Evolutionary conservation across 495 filamentous ascomycete species (phyloP).

Genomic region (Hapsidospora chrysogenum): DNA sequence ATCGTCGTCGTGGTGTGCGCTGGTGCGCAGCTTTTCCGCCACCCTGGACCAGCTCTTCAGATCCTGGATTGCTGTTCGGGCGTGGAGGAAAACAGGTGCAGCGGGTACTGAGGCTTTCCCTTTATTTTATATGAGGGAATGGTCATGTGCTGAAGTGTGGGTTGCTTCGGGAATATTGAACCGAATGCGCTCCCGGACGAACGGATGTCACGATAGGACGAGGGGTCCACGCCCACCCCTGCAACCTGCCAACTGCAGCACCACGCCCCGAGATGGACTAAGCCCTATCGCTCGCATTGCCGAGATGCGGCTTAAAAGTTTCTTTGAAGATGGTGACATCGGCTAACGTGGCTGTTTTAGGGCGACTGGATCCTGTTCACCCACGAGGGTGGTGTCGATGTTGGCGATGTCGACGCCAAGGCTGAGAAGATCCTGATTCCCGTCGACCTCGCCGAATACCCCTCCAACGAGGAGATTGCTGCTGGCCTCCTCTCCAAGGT

Average conservation of each 20-base stretch:
- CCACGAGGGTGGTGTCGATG: conserved; percentile 97
- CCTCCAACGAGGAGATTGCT: conserved; percentile 90
- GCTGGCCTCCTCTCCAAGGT: conserved; percentile 74
- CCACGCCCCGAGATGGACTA: neutral
- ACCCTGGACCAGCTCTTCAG: too few relatives aligned
- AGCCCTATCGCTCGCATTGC: neutral
- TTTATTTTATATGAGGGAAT: neutral
- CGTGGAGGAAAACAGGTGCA: neutral
- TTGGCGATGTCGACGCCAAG: conserved; percentile 97
- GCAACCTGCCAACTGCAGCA: neutral
- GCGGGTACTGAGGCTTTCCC: neutral
- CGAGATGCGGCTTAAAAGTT: too few relatives aligned
- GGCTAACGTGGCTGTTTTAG: too few relatives aligned
- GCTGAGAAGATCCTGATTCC: conserved; percentile 96
- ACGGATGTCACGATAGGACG: conserved; percentile 3
- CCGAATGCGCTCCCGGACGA: conserved; percentile 3
- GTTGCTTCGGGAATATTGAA: conserved; percentile 1
- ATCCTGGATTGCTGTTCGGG: too few relatives aligned
- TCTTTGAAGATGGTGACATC: too few relatives aligned
- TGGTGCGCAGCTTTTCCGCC: too few relatives aligned
- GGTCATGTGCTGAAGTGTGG: neutral
- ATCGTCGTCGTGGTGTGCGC: too few relatives aligned
- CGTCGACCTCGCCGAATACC: conserved; percentile 87
- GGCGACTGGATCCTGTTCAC: conserved; percentile 99
- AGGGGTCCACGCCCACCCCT: neutral